Percentiles rank a stretch among this genome's conserved stretches.
phyloP scores from a whole-genome alignment of 495 filamentous ascomycete species.

The Penicillium pancosmium region DNA sequence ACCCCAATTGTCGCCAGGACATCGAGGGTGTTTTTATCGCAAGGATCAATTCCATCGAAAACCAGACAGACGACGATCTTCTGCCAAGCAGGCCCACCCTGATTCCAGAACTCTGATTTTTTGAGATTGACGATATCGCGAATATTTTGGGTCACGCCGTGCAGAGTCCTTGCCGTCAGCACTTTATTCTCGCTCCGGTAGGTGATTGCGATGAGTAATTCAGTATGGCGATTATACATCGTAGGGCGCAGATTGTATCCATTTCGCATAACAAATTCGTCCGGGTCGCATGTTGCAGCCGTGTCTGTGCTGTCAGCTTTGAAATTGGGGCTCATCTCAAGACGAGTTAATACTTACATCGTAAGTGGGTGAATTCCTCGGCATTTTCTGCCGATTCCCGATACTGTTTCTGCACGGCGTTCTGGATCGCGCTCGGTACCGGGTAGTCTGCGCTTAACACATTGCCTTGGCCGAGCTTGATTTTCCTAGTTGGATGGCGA shows the following conservation, averaged over 20 bases:
- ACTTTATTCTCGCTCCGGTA: constrained; percentile 99
- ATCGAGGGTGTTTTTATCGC: constrained; percentile 93
- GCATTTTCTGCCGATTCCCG: constrained; percentile 76
- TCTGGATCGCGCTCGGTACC: constrained; percentile 94
- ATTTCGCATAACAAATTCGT: constrained; percentile 97
- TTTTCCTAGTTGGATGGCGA: constrained; percentile 90
- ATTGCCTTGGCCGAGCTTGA: constrained; percentile 91
- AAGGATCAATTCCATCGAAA: constrained; percentile 97
- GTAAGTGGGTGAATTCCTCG: constrained; percentile 96
- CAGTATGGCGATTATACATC: constrained; percentile 98
- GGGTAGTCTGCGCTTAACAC: constrained; percentile 97
- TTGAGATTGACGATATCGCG: constrained; percentile 96
- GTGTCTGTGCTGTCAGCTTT: constrained; percentile 61
- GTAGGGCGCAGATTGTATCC: constrained; percentile 97
- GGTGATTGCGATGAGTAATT: constrained; percentile 94
- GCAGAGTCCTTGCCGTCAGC: constrained; percentile 85
- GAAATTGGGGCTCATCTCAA: not conserved
- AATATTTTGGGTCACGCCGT: constrained; percentile 98
- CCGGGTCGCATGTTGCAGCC: constrained; percentile 95
- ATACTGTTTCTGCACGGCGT: constrained; percentile 91
- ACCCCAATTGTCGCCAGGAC: constrained; percentile 91
- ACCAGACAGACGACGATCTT: constrained; percentile 97
- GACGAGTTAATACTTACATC: constrained; percentile 59
- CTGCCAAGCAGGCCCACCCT: constrained; percentile 97
- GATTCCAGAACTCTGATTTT: constrained; percentile 98